Base-by-base conservation (phyloP, 257 asterid genomes). In the Anisodus acutangulus region DNA sequence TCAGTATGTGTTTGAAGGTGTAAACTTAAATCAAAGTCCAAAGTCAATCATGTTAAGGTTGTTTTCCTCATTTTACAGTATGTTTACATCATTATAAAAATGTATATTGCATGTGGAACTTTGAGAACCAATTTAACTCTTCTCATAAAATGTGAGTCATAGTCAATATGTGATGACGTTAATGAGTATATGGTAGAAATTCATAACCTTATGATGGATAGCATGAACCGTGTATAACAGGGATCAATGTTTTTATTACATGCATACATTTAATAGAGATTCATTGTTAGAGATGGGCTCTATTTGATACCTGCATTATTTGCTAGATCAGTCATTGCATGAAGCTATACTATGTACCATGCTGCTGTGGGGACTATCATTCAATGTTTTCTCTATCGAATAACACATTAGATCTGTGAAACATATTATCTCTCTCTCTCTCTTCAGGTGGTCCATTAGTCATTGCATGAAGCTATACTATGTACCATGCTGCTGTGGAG, bases 61-160 rank as follows among this genome's bases (percentile, higher is more conserved):
- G 19, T 72, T 49, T 74, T 74, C 81, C 81, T 49, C 80, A 49
- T 74, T 69, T 74, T 74, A 19, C 60, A 26, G 63, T 22, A 51
- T 26, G 47, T 19, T 15, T 0, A 12, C 53, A 37, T 70, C 57
- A 16, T 43, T 51, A 76, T 76, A 76, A 54, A 76, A 51, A 51
- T 12, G 45, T 51, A 51, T 51, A 22, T 2, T 76, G 22, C 26
- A 76, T 76, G n/a, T 19, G 63, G 81, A 76, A 22, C 8, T 26
- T 26, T 51, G 47, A 76, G 64, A 26, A 26, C 47, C 64, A 49
- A 13, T 12, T 69, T 13, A 49, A 51, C 5, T 26, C 8, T 22
- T 51, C 26, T 8, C 22, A 10, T 26, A 76, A 54, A 6, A 76
- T 13, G 64, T 5, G 5, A 51, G 26, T 13, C 62, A 0, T 51